Base-by-base conservation (phyloP, 2,329 filamentous ascomycete species). In the Aciculosporium take region DNA sequence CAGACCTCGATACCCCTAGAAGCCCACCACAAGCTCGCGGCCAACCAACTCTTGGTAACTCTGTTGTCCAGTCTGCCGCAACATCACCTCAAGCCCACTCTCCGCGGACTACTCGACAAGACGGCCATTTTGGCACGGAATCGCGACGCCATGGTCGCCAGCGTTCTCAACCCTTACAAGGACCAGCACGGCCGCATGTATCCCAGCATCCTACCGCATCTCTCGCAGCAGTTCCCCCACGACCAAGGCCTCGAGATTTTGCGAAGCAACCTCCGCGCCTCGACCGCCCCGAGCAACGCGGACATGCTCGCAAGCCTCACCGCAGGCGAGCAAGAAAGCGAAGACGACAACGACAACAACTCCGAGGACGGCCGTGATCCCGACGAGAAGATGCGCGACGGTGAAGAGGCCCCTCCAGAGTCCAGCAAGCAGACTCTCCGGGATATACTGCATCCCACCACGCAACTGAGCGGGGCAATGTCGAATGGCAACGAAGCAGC, bases 121-220 rank as follows among this genome's bases (percentile, higher is more conserved):
- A 84, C 84, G 3, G 82, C 85, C 17, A 81, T 94, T 42, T 63
- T 94, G 18, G 73, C 69, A 5, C 69, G 71, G 45, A 71, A 80
- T 56, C 79, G 77, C 54, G 68, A 79, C 25, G 81, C 83, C 32
- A 84, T 95, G 72, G 55, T 91, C 9, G 77, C 86, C 5, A 89
- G 85, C 56, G 78, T 93, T 10, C 65, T 95, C 45, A 86, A 91
- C 58, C 84, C 86, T 1, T 75, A 79, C 58, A 64, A 76, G 47
- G 67, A 78, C 53, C 66, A 74, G 53, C 70, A 78, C 55, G 73
- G 79, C 32, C 67, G 75, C 48, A 72, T 75, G 39, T 74, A 78
- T 45, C 70, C 82, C 23, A 91, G 81, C 56, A 80, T 94, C 37
- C 61, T 94, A 37, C 88, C 89, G 0, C 83, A 94, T 51, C 64